phyloP scores from a whole-genome alignment of 179 eudicot species.

The Sideroxylon spinosum region DNA sequence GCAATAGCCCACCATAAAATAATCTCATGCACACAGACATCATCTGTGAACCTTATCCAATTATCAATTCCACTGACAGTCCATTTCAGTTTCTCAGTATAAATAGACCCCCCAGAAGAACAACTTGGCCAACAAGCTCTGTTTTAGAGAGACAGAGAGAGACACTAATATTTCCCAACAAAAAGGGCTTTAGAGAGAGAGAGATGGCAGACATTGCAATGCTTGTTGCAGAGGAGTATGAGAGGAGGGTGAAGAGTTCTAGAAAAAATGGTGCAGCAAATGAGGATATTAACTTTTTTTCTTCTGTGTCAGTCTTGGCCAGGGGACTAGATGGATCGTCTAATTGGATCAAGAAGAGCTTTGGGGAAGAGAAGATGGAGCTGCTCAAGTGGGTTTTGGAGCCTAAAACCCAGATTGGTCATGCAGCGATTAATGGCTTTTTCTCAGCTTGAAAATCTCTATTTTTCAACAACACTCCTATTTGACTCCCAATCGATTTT shows the following conservation, averaged over 20 bases:
- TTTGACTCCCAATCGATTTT: not conserved
- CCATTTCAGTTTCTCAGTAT: not conserved
- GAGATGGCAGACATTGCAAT: constrained; percentile 50
- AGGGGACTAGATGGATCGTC: constrained; percentile 16
- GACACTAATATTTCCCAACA: not conserved
- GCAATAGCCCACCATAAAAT: not conserved
- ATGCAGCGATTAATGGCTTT: constrained; percentile 50
- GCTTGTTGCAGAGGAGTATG: constrained; percentile 52
- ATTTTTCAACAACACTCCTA: not conserved
- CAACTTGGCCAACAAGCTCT: not conserved
- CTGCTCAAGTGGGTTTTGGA: constrained; percentile 19
- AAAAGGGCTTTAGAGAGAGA: not conserved
- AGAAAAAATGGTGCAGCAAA: constrained; percentile 22
- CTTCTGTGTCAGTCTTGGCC: constrained; percentile 21
- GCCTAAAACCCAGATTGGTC: constrained; percentile 41
- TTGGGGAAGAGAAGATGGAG: constrained; percentile 22
- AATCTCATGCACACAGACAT: not conserved
- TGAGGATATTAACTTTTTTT: constrained; percentile 26
- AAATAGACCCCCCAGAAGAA: not conserved
- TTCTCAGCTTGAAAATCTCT: constrained; percentile 50
- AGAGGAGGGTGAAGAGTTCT: constrained; percentile 39
- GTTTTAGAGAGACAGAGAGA: constrained; percentile 1
- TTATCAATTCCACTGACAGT: too few species aligned
- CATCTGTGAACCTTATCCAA: constrained; percentile 13
- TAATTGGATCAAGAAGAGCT: constrained; percentile 16